Percentiles rank a stretch among this genome's conserved stretches.
Conservation (phyloP, 768 basidiomycete genomes). For the Agaricus subrufescens region DNA sequence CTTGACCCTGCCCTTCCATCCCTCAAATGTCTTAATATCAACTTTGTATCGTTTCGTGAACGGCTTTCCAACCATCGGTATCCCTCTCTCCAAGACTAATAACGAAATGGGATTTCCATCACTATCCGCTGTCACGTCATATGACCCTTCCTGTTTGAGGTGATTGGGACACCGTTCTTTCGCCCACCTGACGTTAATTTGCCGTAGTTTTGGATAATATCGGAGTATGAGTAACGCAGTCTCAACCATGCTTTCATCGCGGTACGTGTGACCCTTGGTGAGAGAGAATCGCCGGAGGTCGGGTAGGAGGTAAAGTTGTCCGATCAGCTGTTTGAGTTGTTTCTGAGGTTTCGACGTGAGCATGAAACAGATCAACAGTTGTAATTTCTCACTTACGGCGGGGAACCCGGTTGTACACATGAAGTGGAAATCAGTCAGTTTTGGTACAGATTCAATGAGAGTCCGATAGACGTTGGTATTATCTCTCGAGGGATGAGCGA, state of each 20-base stretch:
- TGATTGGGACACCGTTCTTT: slow-evolving; percentile 42
- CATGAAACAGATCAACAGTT: background rate
- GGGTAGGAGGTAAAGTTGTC: slow-evolving; percentile 32
- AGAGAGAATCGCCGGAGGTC: slow-evolving; percentile 39
- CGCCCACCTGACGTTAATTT: slow-evolving; percentile 46
- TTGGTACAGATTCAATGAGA: slow-evolving; percentile 30
- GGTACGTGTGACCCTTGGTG: slow-evolving; percentile 44
- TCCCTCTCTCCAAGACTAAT: slow-evolving; percentile 33
- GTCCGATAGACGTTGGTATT: slow-evolving; percentile 29
- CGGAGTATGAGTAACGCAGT: slow-evolving; percentile 34
- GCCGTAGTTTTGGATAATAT: slow-evolving; percentile 28
- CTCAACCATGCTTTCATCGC: slow-evolving; percentile 40
- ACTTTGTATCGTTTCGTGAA: slow-evolving; percentile 29
- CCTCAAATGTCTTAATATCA: background rate
- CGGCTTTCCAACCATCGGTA: slow-evolving; percentile 34
- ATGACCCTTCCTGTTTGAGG: slow-evolving; percentile 42
- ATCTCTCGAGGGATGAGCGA: slow-evolving; percentile 28
- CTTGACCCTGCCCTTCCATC: slow-evolving; percentile 4
- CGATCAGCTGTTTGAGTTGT: slow-evolving; percentile 35
- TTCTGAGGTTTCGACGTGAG: slow-evolving; percentile 24
- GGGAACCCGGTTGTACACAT: slow-evolving; percentile 48
- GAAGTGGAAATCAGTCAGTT: slow-evolving; percentile 43
- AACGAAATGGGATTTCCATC: slow-evolving; percentile 22
- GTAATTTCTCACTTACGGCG: slow-evolving; percentile 22
- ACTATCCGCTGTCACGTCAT: slow-evolving; percentile 27